Evolutionary conservation across 129 eudicot genomes (phyloP).

Genomic region (Artemisia argyi): DNA sequence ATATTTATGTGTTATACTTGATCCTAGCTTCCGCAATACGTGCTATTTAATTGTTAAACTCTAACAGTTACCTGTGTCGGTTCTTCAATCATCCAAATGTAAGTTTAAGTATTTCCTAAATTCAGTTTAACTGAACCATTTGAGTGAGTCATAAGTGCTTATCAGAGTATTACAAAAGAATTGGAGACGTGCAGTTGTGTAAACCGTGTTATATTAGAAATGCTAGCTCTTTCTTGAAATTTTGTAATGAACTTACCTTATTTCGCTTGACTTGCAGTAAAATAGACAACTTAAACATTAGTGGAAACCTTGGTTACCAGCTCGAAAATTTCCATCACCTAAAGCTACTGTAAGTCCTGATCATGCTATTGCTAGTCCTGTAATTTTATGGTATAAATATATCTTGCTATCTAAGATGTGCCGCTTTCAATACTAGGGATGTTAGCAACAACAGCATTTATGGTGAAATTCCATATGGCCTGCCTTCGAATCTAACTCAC

Average conservation of each 20-base stretch:
- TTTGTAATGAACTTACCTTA: slow-evolving; percentile 16
- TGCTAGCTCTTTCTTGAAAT: slow-evolving; percentile 13
- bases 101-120: slow-evolving; percentile 17
- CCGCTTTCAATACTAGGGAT: slow-evolving; percentile 52
- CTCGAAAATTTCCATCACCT: slow-evolving; percentile 60
- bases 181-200: background rate
- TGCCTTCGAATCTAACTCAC: slow-evolving; percentile 77
- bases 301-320: slow-evolving; percentile 68
- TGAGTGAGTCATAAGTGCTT: background rate
- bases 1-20: too few species aligned
- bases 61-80: slow-evolving; percentile 57
- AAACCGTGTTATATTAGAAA: background rate
- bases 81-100: slow-evolving; percentile 71
- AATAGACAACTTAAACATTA: slow-evolving; percentile 59
- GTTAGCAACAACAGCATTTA: slow-evolving; percentile 66
- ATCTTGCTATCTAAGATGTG: background rate
- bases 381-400: background rate
- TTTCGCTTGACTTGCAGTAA: slow-evolving; percentile 44
- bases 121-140: slow-evolving; percentile 8
- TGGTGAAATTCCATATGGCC: slow-evolving; percentile 68
- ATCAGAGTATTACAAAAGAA: background rate
- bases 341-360: slow-evolving; percentile 67
- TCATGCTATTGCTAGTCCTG: slow-evolving; percentile 8
- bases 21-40: too few species aligned
- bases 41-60: too few species aligned